Evolutionary conservation across 1,139 yeast genomes (phyloP).

Genomic region (Sugiyamaella castrensis): DNA sequence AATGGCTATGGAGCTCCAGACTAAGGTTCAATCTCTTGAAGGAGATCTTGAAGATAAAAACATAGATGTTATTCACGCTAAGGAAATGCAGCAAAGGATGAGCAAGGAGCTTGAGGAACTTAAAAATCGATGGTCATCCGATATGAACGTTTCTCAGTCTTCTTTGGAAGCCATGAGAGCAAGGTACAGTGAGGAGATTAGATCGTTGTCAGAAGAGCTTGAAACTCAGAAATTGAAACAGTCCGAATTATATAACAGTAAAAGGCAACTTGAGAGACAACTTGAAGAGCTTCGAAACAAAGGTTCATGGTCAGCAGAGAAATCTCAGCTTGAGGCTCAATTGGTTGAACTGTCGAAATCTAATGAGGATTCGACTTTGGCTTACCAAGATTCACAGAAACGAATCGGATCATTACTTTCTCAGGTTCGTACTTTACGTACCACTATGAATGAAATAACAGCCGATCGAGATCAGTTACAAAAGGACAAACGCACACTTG

Average conservation of each 20-base stretch:
- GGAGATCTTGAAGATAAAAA: slow-evolving; percentile 57
- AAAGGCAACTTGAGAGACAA: slow-evolving; percentile 45
- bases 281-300: slow-evolving; percentile 22
- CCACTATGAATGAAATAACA: slow-evolving; percentile 38
- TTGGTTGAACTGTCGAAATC: slow-evolving; percentile 50
- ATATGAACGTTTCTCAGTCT: slow-evolving; percentile 27
- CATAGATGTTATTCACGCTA: slow-evolving; percentile 53
- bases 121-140: slow-evolving; percentile 30
- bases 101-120: slow-evolving; percentile 48
- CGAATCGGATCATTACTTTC: slow-evolving; percentile 36
- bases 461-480: slow-evolving; percentile 39
- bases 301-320: slow-evolving; percentile 41
- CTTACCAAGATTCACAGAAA: slow-evolving; percentile 40
- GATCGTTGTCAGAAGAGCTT: slow-evolving; percentile 56
- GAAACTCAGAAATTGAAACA: slow-evolving; percentile 50
- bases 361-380: slow-evolving; percentile 44
- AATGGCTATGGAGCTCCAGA: slow-evolving; percentile 54
- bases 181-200: slow-evolving; percentile 54
- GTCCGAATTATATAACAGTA: slow-evolving; percentile 53
- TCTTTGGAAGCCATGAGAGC: slow-evolving; percentile 37
- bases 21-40: slow-evolving; percentile 54
- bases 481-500: slow-evolving; percentile 39
- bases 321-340: slow-evolving; percentile 51
- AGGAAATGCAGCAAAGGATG: slow-evolving; percentile 44
- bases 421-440: slow-evolving; percentile 36